A percentile compares a stretch with the other conserved stretches of the same genome.
These are phyloP conservation scores for Poa pratensis DNA, from an alignment of 176 grass and related monocot species.

Conservation along the genomic window DNA sequence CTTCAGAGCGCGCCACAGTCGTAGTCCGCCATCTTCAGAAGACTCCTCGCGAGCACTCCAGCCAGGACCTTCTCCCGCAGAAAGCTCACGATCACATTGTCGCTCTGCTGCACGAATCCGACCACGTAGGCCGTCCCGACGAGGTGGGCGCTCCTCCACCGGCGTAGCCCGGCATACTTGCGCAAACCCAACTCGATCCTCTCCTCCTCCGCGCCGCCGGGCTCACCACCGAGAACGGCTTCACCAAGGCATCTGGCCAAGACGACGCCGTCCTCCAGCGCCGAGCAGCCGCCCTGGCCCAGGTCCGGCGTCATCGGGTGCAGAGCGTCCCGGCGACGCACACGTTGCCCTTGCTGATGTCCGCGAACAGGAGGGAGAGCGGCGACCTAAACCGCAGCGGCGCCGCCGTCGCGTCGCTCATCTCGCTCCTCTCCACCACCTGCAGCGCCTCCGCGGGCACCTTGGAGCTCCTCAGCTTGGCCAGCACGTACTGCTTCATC, in stretches of 20 bases:
- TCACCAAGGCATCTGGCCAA: slow-evolving; percentile 67
- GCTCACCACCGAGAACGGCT: background rate
- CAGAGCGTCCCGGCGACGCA: slow-evolving; percentile 82
- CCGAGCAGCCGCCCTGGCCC: slow-evolving; percentile 71
- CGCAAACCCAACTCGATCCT: slow-evolving; percentile 34
- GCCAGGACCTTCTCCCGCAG: slow-evolving; percentile 61
- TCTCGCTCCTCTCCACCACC: slow-evolving; percentile 68
- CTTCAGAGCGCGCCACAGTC: slow-evolving; percentile 40
- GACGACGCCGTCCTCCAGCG: slow-evolving; percentile 77
- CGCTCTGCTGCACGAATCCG: slow-evolving; percentile 64
- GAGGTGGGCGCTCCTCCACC: slow-evolving; percentile 61
- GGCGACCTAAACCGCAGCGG: slow-evolving; percentile 64
- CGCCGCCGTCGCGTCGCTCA: slow-evolving; percentile 59
- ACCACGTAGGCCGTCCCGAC: slow-evolving; percentile 48
- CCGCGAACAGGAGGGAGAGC: no score
- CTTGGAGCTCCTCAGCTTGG: slow-evolving; percentile 36
- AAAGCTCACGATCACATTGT: slow-evolving; percentile 41
- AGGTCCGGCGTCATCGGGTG: slow-evolving; percentile 92
- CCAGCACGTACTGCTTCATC: slow-evolving; percentile 61
- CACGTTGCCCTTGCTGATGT: slow-evolving; percentile 49
- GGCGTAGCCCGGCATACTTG: slow-evolving; percentile 51
- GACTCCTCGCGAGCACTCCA: slow-evolving; percentile 25
- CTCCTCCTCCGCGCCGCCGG: background rate
- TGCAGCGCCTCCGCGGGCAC: slow-evolving; percentile 53
- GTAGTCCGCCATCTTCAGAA: slow-evolving; percentile 46